A percentile compares a stretch with the other conserved stretches of the same genome.
phyloP scores from a whole-genome alignment of 2,329 filamentous ascomycete species.

The Karstenula rhodostoma region DNA sequence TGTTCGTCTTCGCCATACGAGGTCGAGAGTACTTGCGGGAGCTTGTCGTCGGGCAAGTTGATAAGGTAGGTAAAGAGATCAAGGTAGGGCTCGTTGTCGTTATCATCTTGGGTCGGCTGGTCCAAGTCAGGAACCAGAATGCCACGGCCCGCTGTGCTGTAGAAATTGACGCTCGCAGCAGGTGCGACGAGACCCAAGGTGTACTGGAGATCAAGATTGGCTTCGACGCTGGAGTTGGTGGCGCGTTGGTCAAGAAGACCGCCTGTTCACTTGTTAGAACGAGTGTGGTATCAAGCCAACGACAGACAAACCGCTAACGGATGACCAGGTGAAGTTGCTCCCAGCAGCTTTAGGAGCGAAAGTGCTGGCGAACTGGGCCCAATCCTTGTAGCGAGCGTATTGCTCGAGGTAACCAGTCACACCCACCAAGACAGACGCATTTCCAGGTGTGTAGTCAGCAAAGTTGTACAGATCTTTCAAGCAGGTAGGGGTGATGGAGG shows the following conservation, averaged over 20 bases:
- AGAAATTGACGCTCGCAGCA: constrained; percentile 54
- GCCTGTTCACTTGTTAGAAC: constrained; percentile 26
- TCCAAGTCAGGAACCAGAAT: constrained; percentile 58
- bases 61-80: constrained; percentile 50
- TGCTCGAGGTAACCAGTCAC: constrained; percentile 60
- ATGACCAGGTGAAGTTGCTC: constrained; percentile 55
- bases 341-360: constrained; percentile 52
- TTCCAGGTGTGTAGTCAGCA: constrained; percentile 50
- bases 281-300: not conserved
- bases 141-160: constrained; percentile 58
- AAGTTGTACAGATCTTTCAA: constrained; percentile 58
- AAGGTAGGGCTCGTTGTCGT: constrained; percentile 59
- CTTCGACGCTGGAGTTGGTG: constrained; percentile 54
- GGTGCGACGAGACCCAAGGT: constrained; percentile 56
- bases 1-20: constrained; percentile 54
- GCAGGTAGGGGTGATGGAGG: constrained; percentile 56
- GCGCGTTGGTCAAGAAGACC: constrained; percentile 46
- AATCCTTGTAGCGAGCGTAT: constrained; percentile 58
- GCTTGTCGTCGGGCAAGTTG: constrained; percentile 40
- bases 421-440: constrained; percentile 49
- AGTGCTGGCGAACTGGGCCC: constrained; percentile 50
- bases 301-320: constrained; percentile 51
- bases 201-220: constrained; percentile 61
- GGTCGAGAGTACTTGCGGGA: constrained; percentile 49
- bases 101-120: constrained; percentile 51